Evolutionary conservation across 163 green algal genomes (phyloP).

Genomic region (Botryococcus braunii): DNA sequence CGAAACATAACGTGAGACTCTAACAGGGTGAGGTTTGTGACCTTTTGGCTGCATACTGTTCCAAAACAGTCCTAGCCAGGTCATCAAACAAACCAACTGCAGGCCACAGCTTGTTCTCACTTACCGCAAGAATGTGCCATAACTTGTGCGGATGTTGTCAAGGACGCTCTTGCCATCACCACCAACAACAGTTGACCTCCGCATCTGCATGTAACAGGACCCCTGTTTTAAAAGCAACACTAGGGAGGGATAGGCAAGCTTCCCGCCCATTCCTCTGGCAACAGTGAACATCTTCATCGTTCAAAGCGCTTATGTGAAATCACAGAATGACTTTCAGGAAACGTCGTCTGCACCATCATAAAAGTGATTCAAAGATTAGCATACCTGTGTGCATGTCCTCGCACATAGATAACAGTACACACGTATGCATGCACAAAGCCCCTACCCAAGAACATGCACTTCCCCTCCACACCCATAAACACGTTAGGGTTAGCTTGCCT

Average conservation of each 20-base stretch:
- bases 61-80: too few relatives aligned
- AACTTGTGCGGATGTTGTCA: constrained; percentile 44
- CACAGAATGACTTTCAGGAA: not conserved
- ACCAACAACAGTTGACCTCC: constrained; percentile 41
- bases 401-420: not conserved
- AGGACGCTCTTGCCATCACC: constrained; percentile 21
- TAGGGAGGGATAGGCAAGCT: not conserved
- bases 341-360: not conserved
- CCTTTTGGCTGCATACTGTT: too few relatives aligned
- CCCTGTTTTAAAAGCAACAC: not conserved
- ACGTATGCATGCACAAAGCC: not conserved
- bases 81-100: constrained; percentile 1
- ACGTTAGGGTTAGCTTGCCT: constrained; percentile 12
- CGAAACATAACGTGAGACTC: too few relatives aligned
- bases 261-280: not conserved
- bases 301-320: not conserved
- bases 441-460: not conserved
- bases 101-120: not conserved
- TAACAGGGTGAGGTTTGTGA: too few relatives aligned
- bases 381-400: too few relatives aligned
- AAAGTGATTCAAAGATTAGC: not conserved
- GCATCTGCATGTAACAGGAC: constrained; percentile 25
- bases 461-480: not conserved
- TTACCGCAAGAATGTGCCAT: constrained; percentile 46
- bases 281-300: not conserved